A percentile compares a stretch with the other conserved stretches of the same genome.
These are phyloP conservation scores for Stentor roeselii DNA, from an alignment of 73 alveolate genomes.

Conservation along the genomic window DNA sequence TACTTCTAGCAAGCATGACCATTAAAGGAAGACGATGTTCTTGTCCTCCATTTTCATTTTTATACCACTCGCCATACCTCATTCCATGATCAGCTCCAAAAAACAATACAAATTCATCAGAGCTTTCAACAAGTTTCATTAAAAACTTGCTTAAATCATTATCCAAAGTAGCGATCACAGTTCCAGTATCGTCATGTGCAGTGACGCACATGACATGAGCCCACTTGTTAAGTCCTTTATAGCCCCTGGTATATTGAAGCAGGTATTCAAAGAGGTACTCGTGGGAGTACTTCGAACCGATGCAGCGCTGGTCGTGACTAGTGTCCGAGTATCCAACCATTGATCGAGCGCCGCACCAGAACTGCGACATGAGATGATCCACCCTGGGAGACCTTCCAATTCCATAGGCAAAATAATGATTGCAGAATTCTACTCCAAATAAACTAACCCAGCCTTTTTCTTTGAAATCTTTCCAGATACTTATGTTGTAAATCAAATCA, in stretches of 20 bases:
- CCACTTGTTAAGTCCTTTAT: conserved; percentile 27
- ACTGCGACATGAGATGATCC: conserved; percentile 17
- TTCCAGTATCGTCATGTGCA: conserved; percentile 20
- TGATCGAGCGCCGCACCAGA: conserved; percentile 11
- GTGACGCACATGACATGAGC: conserved; percentile 1
- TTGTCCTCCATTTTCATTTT: not conserved
- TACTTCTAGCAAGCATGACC: not conserved
- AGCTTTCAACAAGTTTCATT: not conserved
- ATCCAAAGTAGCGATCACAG: conserved; percentile 7
- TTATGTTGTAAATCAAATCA: not conserved
- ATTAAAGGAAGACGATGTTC: not conserved
- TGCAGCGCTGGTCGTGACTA: not conserved
- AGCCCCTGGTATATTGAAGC: not conserved
- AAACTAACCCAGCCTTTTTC: conserved; percentile 15
- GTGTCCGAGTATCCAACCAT: not conserved
- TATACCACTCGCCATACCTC: conserved; percentile 28
- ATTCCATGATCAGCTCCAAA: conserved; percentile 23
- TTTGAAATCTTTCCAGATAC: not conserved
- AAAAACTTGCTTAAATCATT: not conserved
- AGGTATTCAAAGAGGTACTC: not conserved
- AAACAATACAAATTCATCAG: not conserved
- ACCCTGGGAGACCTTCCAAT: not conserved
- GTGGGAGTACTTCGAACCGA: not conserved
- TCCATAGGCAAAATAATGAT: conserved; percentile 11
- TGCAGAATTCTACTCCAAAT: conserved; percentile 13